Conservation (phyloP, 768 basidiomycete species). For the Mrakia frigida region DNA sequence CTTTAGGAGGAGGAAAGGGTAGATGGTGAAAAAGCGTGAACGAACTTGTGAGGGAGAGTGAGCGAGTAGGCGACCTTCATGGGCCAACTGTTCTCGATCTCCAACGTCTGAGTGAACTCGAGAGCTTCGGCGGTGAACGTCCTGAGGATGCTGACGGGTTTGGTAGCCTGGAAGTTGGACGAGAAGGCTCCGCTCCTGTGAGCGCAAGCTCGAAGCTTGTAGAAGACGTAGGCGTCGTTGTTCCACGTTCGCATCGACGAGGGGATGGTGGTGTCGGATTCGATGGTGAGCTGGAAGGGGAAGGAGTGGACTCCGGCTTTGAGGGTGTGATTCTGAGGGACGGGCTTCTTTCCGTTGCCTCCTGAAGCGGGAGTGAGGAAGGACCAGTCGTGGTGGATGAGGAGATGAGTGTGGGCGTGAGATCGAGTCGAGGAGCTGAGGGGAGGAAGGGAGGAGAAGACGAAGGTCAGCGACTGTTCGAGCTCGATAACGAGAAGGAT, state of each 20-base stretch:
- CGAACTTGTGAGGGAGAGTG: slow-evolving; percentile 47
- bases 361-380: slow-evolving; percentile 53
- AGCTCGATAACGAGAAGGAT: background rate
- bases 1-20: background rate
- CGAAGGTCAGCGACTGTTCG: background rate
- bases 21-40: slow-evolving; percentile 46
- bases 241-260: slow-evolving; percentile 61
- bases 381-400: slow-evolving; percentile 84
- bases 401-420: slow-evolving; percentile 48
- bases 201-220: slow-evolving; percentile 84
- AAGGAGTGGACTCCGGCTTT: slow-evolving; percentile 93
- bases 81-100: slow-evolving; percentile 93
- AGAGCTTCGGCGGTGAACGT: slow-evolving; percentile 74
- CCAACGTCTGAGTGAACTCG: slow-evolving; percentile 92
- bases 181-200: slow-evolving; percentile 64
- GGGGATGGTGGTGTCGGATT: slow-evolving; percentile 77
- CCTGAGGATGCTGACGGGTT: slow-evolving; percentile 63
- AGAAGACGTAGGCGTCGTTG: slow-evolving; percentile 60
- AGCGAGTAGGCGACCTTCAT: slow-evolving; percentile 55
- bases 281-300: slow-evolving; percentile 68
- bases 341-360: slow-evolving; percentile 55
- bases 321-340: slow-evolving; percentile 66
- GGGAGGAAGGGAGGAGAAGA: slow-evolving; percentile 20
- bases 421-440: slow-evolving; percentile 35
- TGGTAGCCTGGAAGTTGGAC: slow-evolving; percentile 59